Evolutionary conservation across 192 early-diverging fungal genomes (phyloP).

Genomic region (Coemansia furcata): DNA sequence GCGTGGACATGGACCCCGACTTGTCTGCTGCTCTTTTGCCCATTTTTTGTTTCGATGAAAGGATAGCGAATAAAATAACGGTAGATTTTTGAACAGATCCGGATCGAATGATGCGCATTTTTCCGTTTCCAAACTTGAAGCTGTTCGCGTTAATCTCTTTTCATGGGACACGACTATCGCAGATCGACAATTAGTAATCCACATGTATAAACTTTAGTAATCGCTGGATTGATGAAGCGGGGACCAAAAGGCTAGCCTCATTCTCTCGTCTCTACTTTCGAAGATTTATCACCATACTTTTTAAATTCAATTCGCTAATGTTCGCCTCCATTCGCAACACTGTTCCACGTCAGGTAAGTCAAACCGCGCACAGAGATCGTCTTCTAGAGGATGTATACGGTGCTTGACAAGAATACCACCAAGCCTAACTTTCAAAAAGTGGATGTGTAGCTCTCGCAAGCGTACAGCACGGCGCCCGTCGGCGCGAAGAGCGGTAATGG

Average conservation of each 20-base stretch:
- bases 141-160: background rate
- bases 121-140: background rate
- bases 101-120: too few relatives aligned
- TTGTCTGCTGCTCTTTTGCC: constrained; percentile 29
- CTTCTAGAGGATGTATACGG: background rate
- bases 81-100: background rate
- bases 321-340: constrained; percentile 38
- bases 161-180: background rate
- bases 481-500: constrained; percentile 26
- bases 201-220: background rate
- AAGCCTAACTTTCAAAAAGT: background rate
- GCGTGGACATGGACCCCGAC: constrained; percentile 16
- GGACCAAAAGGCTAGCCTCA: background rate
- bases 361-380: background rate
- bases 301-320: constrained; percentile 15
- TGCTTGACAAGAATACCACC: background rate
- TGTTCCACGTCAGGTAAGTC: constrained; percentile 40
- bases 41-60: constrained; percentile 7
- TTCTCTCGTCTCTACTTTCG: background rate
- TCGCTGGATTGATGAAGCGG: background rate
- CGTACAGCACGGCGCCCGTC: constrained; percentile 38
- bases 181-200: background rate
- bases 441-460: constrained; percentile 33
- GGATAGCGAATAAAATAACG: background rate
- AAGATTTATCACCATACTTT: background rate